Evolutionary conservation across 2,329 filamentous ascomycete genomes (phyloP), one percentile per base, ranked within the genome.

Genomic region (Rugonectria rugulosa): DNA sequence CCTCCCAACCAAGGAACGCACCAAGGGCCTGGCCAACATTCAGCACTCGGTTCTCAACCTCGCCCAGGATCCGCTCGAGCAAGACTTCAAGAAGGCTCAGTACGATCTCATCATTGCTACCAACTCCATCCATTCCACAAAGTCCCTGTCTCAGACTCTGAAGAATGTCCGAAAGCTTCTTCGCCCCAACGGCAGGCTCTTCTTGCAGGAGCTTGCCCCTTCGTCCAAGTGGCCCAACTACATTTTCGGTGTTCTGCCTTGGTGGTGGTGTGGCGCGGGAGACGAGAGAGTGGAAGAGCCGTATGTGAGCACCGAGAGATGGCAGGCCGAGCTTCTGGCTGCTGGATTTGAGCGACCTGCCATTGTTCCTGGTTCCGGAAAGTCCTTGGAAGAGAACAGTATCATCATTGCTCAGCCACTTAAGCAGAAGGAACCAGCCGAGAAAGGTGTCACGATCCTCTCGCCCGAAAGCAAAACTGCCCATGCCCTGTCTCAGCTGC

Each of bases 41-140:
- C 36, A 61, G 10, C 65, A 61, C 45, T 38, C 41, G 11, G 48
- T 57, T 8, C 59, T 64, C 34, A 60, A 70, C 37, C 61, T 70
- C 14, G 46, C 45, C 15, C 60, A 68, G 14, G 64, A 70, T 20
- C 61, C 64, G 1, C 24, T 24, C 0, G 57, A 61, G 5, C 75
- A 78, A 44, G 74, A 71, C 0, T 76, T 73, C 38, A 21, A 57
- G 0, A 61, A 61, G 1, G 45, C 58, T 1, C 54, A 63, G 0
- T 78, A 70, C 56, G 77, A 79, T 34, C 21, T 79, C 6, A 57
- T 79, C 19, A 57, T 78, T 15, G 73, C 72, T 0, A 63, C 69
- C 5, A 66, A 70, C 20, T 70, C 74, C 1, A 32, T 81, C 0
- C 75, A 79, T 41, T 72, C 74, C 2, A 77, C 76, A 1, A 26